phyloP scores from a whole-genome alignment of 495 filamentous ascomycete genomes.

The Clavariopsis aquatica region DNA sequence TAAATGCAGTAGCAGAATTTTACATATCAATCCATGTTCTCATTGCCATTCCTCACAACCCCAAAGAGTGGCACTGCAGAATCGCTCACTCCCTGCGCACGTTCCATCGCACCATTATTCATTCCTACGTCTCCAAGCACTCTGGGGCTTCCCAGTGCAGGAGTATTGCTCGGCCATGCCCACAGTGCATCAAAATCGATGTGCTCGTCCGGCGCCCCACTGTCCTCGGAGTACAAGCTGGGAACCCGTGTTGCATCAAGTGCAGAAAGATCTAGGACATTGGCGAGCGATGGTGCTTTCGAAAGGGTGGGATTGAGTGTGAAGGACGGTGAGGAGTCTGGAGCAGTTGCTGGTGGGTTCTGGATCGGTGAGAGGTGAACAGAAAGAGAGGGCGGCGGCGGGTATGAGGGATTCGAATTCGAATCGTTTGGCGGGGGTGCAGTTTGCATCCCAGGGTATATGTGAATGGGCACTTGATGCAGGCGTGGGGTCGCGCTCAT shows the following conservation, averaged over 20 bases:
- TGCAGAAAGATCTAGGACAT: slow-evolving; percentile 54
- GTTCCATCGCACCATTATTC: slow-evolving; percentile 3
- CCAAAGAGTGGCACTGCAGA: slow-evolving; percentile 34
- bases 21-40: neutral
- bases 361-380: slow-evolving; percentile 23
- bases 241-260: slow-evolving; percentile 40
- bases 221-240: slow-evolving; percentile 35
- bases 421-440: slow-evolving; percentile 13
- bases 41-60: slow-evolving; percentile 19
- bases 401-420: neutral
- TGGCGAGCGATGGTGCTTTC: slow-evolving; percentile 44
- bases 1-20: neutral
- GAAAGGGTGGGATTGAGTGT: slow-evolving; percentile 6
- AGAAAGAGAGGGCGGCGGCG: slow-evolving; percentile 12
- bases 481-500: slow-evolving; percentile 7
- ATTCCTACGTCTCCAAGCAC: slow-evolving; percentile 8
- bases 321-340: neutral
- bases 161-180: slow-evolving; percentile 48
- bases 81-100: slow-evolving; percentile 31
- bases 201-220: slow-evolving; percentile 49
- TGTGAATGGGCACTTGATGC: slow-evolving; percentile 29
- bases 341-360: slow-evolving; percentile 8
- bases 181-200: slow-evolving; percentile 61
- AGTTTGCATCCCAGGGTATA: slow-evolving; percentile 30
- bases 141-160: slow-evolving; percentile 28